Conservation (phyloP, 164 flowering plant genomes). For the Aristolochia californica region DNA sequence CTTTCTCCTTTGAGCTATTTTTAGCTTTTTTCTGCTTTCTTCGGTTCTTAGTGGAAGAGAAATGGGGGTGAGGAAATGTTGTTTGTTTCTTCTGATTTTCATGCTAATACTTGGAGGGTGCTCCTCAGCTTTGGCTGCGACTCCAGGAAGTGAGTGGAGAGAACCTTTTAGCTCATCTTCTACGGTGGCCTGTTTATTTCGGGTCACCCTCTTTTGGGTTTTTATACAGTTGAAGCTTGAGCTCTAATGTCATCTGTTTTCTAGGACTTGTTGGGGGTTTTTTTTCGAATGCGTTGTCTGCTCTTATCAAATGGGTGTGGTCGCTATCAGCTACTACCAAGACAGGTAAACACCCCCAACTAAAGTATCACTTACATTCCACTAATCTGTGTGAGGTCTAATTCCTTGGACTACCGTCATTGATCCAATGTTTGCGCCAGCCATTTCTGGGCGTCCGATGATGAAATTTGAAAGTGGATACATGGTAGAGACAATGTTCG, state of each 20-base stretch:
- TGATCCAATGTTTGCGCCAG: constrained; percentile 31
- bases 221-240: neutral
- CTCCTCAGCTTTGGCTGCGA: constrained; percentile 38
- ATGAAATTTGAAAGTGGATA: constrained; percentile 92
- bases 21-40: neutral
- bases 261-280: constrained; percentile 73
- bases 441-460: constrained; percentile 63
- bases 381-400: neutral
- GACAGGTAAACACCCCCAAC: constrained; percentile 34
- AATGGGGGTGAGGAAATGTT: constrained; percentile 30
- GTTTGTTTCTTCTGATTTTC: constrained; percentile 28
- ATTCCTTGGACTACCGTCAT: constrained; percentile 3
- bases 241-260: constrained; percentile 5
- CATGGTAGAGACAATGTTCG: constrained; percentile 87
- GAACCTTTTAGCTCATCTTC: neutral
- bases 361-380: neutral
- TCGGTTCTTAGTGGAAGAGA: neutral
- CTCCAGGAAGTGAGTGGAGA: constrained; percentile 59
- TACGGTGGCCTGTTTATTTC: neutral
- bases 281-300: constrained; percentile 55
- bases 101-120: constrained; percentile 34
- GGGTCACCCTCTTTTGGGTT: neutral
- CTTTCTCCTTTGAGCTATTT: constrained; percentile 5
- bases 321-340: constrained; percentile 63
- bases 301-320: constrained; percentile 65